Conservation (phyloP, 2,329 filamentous ascomycete species). For the Domatiomyces globalis region DNA sequence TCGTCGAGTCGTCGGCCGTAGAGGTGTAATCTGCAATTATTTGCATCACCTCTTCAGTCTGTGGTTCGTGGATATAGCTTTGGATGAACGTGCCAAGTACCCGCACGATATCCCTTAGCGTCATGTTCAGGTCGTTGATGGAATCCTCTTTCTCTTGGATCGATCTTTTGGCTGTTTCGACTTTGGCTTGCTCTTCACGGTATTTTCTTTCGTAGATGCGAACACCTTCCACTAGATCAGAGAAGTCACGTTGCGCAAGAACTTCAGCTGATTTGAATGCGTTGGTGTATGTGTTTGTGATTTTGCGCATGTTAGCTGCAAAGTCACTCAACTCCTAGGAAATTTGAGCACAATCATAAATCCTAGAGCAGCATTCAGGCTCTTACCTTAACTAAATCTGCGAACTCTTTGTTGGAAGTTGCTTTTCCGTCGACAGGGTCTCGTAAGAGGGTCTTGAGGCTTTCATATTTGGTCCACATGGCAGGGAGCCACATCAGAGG, state of each 20-base stretch:
- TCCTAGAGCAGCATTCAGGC: neutral
- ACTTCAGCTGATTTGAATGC: conserved; percentile 11
- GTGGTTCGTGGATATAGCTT: conserved; percentile 7
- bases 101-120: conserved; percentile 8
- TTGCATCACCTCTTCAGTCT: conserved; percentile 9
- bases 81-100: conserved; percentile 11
- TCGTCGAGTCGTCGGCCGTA: neutral
- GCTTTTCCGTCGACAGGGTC: conserved; percentile 7
- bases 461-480: conserved; percentile 7
- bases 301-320: conserved; percentile 5
- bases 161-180: conserved; percentile 7
- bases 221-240: conserved; percentile 5
- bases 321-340: conserved; percentile 8
- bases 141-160: conserved; percentile 6
- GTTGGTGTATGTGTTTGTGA: conserved; percentile 8
- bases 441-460: conserved; percentile 7
- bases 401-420: conserved; percentile 4
- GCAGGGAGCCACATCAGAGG: conserved; percentile 11
- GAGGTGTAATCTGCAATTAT: conserved; percentile 10
- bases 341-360: neutral
- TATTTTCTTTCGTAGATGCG: conserved; percentile 8
- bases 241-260: conserved; percentile 10
- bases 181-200: conserved; percentile 2
- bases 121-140: conserved; percentile 8
- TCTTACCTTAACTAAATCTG: neutral